Evolutionary conservation across 2,329 filamentous ascomycete species (phyloP).

Genomic region (Monosporascus sp.): DNA sequence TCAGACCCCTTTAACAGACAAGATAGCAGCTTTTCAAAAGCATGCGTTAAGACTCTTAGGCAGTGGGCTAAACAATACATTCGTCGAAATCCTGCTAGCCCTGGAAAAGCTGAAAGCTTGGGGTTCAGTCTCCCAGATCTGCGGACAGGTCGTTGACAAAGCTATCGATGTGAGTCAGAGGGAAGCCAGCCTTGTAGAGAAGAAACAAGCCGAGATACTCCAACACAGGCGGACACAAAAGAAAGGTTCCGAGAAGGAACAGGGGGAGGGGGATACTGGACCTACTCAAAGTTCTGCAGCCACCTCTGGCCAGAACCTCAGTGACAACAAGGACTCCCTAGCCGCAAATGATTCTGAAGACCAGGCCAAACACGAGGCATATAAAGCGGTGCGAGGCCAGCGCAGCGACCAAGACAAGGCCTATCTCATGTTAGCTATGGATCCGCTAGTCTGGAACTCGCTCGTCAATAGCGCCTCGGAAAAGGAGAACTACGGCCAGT

Average conservation of each 20-base stretch:
- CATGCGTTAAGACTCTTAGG: constrained; percentile 15
- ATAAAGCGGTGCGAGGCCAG: neutral
- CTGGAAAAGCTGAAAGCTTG: constrained; percentile 10
- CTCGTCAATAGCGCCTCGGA: constrained; percentile 33
- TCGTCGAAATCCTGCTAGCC: constrained; percentile 9
- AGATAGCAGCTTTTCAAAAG: neutral
- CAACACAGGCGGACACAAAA: neutral
- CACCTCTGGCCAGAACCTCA: neutral
- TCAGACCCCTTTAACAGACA: neutral
- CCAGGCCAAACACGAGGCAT: neutral
- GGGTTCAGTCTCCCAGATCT: constrained; percentile 13
- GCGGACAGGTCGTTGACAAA: constrained; percentile 13
- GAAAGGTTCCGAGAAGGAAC: neutral
- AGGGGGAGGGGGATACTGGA: neutral
- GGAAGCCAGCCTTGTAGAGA: constrained; percentile 6
- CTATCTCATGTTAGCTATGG: constrained; percentile 3
- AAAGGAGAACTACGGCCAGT: constrained; percentile 28
- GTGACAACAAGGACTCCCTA: neutral
- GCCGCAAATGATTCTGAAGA: neutral
- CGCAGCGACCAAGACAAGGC: neutral
- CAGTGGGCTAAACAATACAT: constrained; percentile 12
- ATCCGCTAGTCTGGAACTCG: constrained; percentile 32
- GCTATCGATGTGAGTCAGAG: constrained; percentile 8
- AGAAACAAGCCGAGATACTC: neutral
- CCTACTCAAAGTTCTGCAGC: neutral